Evolutionary conservation across 768 basidiomycete genomes (phyloP).

Genomic region (Termitomyces sp.): DNA sequence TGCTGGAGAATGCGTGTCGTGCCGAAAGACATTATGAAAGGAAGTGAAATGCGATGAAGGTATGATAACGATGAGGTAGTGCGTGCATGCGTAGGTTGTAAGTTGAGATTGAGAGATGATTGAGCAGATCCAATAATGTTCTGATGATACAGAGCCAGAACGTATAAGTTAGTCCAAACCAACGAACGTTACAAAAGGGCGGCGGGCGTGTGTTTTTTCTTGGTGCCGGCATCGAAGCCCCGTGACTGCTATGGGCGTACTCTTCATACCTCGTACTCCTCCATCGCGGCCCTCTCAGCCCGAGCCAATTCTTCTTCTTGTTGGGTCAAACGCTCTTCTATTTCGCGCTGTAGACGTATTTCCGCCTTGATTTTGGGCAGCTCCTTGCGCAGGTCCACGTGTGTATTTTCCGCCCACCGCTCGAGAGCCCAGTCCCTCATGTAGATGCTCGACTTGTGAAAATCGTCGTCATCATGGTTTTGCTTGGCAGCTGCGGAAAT

Average conservation of each 20-base stretch:
- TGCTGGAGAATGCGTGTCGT: slow-evolving; percentile 1
- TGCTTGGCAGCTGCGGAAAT: background rate
- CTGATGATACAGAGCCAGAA: background rate
- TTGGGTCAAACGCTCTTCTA: slow-evolving; percentile 23
- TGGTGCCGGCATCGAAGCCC: background rate
- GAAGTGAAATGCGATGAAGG: slow-evolving; percentile 3
- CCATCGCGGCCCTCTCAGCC: slow-evolving; percentile 5
- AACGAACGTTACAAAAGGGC: background rate
- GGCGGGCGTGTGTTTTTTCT: background rate
- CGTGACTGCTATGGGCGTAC: background rate
- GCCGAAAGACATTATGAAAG: background rate
- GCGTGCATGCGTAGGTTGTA: slow-evolving; percentile 6
- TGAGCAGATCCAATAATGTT: slow-evolving; percentile 5
- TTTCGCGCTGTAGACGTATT: slow-evolving; percentile 39
- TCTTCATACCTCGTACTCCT: slow-evolving; percentile 12
- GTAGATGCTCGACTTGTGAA: slow-evolving; percentile 68
- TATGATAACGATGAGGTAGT: slow-evolving; percentile 3
- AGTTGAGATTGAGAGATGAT: slow-evolving; percentile 3
- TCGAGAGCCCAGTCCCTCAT: slow-evolving; percentile 84
- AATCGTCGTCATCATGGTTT: background rate
- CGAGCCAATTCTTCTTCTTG: slow-evolving; percentile 10
- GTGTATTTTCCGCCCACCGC: slow-evolving; percentile 62
- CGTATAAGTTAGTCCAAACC: background rate
- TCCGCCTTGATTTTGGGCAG: slow-evolving; percentile 57
- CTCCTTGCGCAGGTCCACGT: slow-evolving; percentile 57